Percentiles rank a stretch among this genome's conserved stretches.
These are phyloP conservation scores for Aspergillus avenaceus DNA, from an alignment of 495 filamentous ascomycete species.

Conservation along the genomic window DNA sequence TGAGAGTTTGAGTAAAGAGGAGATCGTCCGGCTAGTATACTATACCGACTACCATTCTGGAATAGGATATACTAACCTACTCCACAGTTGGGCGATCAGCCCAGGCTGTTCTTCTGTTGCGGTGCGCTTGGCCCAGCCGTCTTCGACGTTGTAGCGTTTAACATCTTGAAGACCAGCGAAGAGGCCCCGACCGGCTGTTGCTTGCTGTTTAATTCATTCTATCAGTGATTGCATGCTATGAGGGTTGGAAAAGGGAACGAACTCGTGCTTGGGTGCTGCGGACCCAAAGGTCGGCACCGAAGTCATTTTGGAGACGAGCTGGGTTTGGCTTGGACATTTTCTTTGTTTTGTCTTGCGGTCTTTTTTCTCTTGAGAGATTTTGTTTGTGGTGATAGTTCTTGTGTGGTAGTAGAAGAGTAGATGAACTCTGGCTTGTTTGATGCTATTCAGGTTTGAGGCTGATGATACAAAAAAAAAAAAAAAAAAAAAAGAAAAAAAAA, in stretches of 20 bases:
- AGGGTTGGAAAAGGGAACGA: slow-evolving; percentile 17
- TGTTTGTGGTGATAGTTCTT: not conserved
- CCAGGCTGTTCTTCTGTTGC: slow-evolving; percentile 4
- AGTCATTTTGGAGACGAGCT: slow-evolving; percentile 37
- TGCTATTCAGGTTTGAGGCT: not conserved
- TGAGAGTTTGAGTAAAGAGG: not conserved
- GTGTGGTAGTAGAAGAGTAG: not conserved
- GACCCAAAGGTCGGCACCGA: slow-evolving; percentile 38
- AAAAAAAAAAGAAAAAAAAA: not conserved
- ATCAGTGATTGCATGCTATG: no score
- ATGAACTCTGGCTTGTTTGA: not conserved
- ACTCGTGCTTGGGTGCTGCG: slow-evolving; percentile 13
- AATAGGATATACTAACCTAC: slow-evolving; percentile 5
- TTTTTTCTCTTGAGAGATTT: not conserved
- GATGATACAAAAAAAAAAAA: not conserved
- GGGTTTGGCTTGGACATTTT: not conserved
- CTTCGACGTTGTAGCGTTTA: slow-evolving; percentile 42
- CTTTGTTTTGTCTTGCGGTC: not conserved
- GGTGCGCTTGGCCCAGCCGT: slow-evolving; percentile 33
- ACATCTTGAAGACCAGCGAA: slow-evolving; percentile 44
- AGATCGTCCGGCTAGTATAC: not conserved
- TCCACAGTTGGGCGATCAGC: slow-evolving; percentile 8
- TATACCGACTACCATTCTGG: not conserved
- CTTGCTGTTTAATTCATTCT: slow-evolving; percentile 17
- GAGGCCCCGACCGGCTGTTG: slow-evolving; percentile 38